These are phyloP conservation scores for Pyrus betulifolia DNA, from an alignment of 306 rosid species.

Conservation along the genomic window DNA sequence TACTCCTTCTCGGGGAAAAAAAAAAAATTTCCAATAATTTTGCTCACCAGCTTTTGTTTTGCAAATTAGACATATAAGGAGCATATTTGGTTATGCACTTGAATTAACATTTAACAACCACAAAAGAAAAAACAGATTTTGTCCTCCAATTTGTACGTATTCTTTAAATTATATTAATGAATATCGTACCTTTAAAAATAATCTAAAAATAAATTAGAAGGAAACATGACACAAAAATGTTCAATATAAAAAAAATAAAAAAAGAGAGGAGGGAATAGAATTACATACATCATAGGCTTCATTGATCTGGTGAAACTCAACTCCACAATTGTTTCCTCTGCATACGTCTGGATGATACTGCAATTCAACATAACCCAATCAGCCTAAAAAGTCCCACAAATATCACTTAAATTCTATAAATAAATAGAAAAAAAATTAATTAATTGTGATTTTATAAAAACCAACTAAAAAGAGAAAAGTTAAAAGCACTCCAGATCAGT, in stretches of 20 bases:
- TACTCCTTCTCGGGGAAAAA: no score
- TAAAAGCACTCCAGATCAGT: no score
- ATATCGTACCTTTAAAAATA: no score
- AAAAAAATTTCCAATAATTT: no score
- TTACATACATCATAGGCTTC: constrained; percentile 81
- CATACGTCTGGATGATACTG: constrained; percentile 98
- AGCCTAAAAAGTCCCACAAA: neutral
- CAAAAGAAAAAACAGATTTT: no score
- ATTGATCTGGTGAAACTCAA: constrained; percentile 70
- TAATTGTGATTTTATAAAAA: neutral
- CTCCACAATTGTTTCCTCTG: constrained; percentile 69
- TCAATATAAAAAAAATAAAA: neutral
- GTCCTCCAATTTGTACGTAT: no score
- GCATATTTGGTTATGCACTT: neutral
- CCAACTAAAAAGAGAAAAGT: neutral
- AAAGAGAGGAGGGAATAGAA: neutral
- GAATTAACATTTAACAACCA: neutral
- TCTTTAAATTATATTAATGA: no score
- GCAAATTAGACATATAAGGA: no score
- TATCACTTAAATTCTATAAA: neutral
- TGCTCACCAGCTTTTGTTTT: no score
- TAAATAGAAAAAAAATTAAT: no score
- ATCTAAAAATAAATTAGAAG: neutral
- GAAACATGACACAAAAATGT: neutral
- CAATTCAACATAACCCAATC: neutral